Base-by-base conservation (phyloP, 192 early-diverging fungal genomes). In the Chytriomyces sp. region DNA sequence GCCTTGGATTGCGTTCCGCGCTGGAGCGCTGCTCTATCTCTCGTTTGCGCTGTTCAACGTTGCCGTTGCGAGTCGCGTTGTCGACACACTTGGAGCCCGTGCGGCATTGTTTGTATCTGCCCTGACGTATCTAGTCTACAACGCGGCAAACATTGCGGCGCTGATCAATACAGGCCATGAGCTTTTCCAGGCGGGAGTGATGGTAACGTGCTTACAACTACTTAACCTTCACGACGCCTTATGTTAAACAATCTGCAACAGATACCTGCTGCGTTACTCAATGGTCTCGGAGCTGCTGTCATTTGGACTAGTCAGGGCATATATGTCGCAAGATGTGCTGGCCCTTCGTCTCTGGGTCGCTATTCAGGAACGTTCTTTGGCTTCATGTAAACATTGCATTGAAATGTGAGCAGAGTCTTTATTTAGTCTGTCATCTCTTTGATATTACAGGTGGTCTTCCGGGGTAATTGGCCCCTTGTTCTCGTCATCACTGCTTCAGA, bases 281-380 rank as follows among this genome's bases (percentile, higher is more conserved):
- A 64, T 23, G 78, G 78, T 50, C 26, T 79, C 6, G 69, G 70
- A 18, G 78, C 78, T 6, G n/a, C 48, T 20, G 49, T 79, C 11
- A 20, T 72, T 16, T 72, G 70, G 70, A 72, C 70, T 10, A n/a
- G 50, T 10, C 70, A 72, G 53, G 47, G 50, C 8, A 50, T 72
- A 11, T 79, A 74, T 45, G 62, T 79, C 5, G 50, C 78, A 6
- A 64, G 69, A 74, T 74, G 78, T 43, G 50, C 71, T 47, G 23
- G 49, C 7, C 78, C 69, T 7, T 20, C 43, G n/a, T 59, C 78
- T 44, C 63, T 74, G 0, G 78, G 78, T 4, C 13, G 50, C 13
- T 74, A 73, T 65, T 62, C 78, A 9, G 78, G 78, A 61, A 60
- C 60, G 18, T 79, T 79, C 60, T 79, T 74, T 24, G 78, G 71